Evolutionary conservation across 23 red algal species (phyloP), one percentile per base, ranked within the genome.

Genomic region (Gracilaria domingensis): DNA sequence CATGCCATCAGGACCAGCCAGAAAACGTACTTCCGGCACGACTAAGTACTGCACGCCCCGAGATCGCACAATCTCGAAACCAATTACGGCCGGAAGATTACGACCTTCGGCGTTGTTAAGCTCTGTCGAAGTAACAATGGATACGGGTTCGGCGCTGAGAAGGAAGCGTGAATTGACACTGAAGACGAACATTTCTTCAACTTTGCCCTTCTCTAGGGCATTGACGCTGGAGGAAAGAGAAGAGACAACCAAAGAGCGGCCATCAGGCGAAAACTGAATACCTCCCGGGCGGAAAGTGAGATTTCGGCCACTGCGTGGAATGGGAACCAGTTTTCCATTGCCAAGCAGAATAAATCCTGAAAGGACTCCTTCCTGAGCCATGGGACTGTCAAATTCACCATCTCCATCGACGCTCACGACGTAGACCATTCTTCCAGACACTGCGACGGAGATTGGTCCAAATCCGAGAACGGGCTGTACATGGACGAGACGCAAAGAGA

Each of bases 41-140:
- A 84, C 59, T 13, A 84, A 51, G 59, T 64, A 84, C 81, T 84
- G 81, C 36, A 55, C 54, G 21, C 29, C 53, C 9, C 34, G 42
- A 2, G 59, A 39, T n/a, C 37, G n/a, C 37, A 64, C 59, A 58
- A 84, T 84, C 33, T 84, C 81, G 54, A 84, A 84, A 34, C 81
- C 81, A 84, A 84, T 64, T 29, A 33, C 81, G 4, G 53, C 54
- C n/a, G 81, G 81, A 55, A 84, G 81, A 67, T 84, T 84, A 67
- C 81, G 81, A 16, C 81, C 81, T 40, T 84, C 54, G 26, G 81
- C 5, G 29, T 84, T 84, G n/a, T 35, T 35, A 5, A 84, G 39
- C 34, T 64, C 59, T 5, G 81, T 84, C 21, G 81, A 84, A 0
- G 81, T 62, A 17, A 54, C 81, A 1, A 54, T 66, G 16, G 81